These are phyloP conservation scores for Acmispon strigosus DNA, from an alignment of 306 rosid species.

Conservation along the genomic window DNA sequence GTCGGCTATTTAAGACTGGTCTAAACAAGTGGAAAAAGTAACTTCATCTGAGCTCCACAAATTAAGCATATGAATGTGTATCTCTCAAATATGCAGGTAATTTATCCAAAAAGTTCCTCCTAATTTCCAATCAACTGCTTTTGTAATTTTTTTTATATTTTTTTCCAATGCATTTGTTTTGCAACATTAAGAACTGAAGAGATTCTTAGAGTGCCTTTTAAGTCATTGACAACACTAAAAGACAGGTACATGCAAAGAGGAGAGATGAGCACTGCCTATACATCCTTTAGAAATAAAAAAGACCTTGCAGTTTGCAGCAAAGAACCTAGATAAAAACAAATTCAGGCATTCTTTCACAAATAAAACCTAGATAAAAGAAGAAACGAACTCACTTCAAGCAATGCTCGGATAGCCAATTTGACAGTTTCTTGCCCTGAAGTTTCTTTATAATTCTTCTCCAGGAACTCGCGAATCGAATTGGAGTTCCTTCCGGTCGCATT, in stretches of 20 bases:
- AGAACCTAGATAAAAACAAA: background rate
- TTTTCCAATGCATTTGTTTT: background rate
- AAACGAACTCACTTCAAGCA: conserved; percentile 64
- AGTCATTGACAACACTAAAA: background rate
- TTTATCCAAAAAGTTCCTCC: background rate
- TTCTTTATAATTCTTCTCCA: conserved; percentile 90
- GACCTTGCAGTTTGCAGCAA: background rate
- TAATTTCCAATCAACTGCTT: background rate
- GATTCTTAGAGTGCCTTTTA: background rate
- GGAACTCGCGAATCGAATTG: conserved; percentile 81
- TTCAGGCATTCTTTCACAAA: background rate
- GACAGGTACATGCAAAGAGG: background rate
- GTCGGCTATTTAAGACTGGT: background rate
- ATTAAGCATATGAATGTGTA: background rate
- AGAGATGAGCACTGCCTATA: background rate
- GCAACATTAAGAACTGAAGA: background rate
- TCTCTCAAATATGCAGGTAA: background rate
- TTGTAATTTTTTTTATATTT: background rate
- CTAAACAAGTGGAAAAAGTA: background rate
- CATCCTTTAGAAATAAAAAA: background rate
- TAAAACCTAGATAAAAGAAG: background rate
- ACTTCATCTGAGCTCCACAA: background rate
- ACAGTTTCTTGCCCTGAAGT: conserved; percentile 85
- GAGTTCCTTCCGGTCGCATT: conserved; percentile 95
- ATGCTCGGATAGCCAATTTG: conserved; percentile 88